Evolutionary conservation across 192 early-diverging fungal genomes (phyloP), one percentile per base, ranked within the genome.

Genomic region (Backusella tarrabulga): DNA sequence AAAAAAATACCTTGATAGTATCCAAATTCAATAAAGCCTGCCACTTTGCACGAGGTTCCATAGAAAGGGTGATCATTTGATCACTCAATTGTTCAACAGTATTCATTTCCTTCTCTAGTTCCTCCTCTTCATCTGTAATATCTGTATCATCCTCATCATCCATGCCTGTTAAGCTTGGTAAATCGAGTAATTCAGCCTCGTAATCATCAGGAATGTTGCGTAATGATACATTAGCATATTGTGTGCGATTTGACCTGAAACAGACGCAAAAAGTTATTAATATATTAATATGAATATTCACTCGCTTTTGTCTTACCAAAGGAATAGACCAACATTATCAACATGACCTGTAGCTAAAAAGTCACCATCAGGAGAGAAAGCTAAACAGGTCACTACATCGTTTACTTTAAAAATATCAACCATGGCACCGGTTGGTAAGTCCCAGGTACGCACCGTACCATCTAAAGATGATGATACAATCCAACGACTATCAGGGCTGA

Each of bases 401-500:
- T 90, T 87, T 4, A 94, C 90, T 35, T 85, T 85, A 85, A 97
- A 95, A 56, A 91, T 83, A 84, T 97, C 97, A 40, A 99, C 88
- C 88, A 95, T 84, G 68, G 94, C 87, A 7, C 96, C 96, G 1
- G 95, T 93, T 8, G 97, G 97, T 69, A 99, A 81, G 84, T 99
- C 98, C 97, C 97, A 99, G 1, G 96, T 97, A 71, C 96, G 90
- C 54, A 99, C 87, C 6, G 93, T 96, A 50, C 89, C 85, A 87
- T 99, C 98, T 68, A 95, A 84, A 17, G 92, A 91, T 9, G 88
- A 73, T 3, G 94, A 93, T 34, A 98, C 89, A 7, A 99, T 84
- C 95, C 95, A 95, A 67, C 97, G 91, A 63, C 93, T 94, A 83
- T 99, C 97, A 15, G 93, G 93, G 78, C 92, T 96, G 79, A 98